Percentiles rank a stretch among this genome's conserved stretches.
These are phyloP conservation scores for Hepatocystis sp. DNA, from an alignment of 169 alveolate species.

Conservation along the genomic window DNA sequence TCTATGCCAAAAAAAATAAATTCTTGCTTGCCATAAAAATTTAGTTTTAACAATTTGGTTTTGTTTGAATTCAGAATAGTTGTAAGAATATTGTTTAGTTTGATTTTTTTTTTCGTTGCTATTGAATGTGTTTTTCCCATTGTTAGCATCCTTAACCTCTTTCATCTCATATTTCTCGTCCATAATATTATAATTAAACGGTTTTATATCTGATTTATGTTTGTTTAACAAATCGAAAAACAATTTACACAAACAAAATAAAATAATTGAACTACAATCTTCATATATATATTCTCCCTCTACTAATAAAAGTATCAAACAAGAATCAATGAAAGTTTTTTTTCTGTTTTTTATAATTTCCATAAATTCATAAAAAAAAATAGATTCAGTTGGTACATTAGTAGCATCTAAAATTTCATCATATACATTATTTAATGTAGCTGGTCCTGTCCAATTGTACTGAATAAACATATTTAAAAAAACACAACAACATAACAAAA, in stretches of 20 bases:
- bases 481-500: constrained; percentile 47
- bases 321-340: constrained; percentile 30
- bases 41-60: constrained; percentile 10
- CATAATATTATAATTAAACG: too few species aligned
- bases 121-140: too few species aligned
- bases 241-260: constrained; percentile 31
- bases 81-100: too few species aligned
- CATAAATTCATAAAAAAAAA: constrained; percentile 20
- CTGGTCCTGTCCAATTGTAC: constrained; percentile 75
- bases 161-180: neutral
- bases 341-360: constrained; percentile 25
- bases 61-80: neutral
- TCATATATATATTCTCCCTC: constrained; percentile 68
- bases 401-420: neutral
- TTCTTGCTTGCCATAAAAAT: constrained; percentile 75
- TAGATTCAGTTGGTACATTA: constrained; percentile 14
- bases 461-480: constrained; percentile 66
- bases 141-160: neutral
- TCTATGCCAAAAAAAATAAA: constrained; percentile 75
- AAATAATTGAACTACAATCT: constrained; percentile 24
- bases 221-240: constrained; percentile 45
- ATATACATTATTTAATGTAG: constrained; percentile 6
- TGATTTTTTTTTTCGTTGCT: too few species aligned
- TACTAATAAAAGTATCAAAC: constrained; percentile 41
- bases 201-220: neutral